Evolutionary conservation across 2,329 filamentous ascomycete species (phyloP).

Genomic region (Claviceps sp.): DNA sequence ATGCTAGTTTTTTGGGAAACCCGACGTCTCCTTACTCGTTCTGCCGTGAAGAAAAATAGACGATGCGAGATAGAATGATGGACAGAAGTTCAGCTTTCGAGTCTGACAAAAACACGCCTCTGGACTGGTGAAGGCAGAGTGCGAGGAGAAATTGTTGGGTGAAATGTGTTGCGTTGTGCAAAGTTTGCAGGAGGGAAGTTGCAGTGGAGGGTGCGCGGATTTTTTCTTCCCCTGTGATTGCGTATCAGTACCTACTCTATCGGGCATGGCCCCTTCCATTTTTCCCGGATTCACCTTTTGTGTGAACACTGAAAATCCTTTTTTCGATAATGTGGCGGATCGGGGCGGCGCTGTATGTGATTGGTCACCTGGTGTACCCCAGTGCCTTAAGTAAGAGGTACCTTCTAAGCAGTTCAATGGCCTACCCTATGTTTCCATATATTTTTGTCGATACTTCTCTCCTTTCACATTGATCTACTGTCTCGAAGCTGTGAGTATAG

Average conservation of each 20-base stretch:
- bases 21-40: neutral
- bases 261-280: slow-evolving; percentile 7
- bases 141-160: slow-evolving; percentile 1
- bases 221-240: slow-evolving; percentile 11
- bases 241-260: too few relatives aligned
- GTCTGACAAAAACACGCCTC: slow-evolving; percentile 7
- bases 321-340: neutral
- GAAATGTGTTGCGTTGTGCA: slow-evolving; percentile 5
- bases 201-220: slow-evolving; percentile 2
- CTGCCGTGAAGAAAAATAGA: neutral
- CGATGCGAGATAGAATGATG: neutral
- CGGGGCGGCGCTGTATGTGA: neutral
- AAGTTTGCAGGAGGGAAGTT: slow-evolving; percentile 15
- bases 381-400: neutral
- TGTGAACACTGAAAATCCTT: slow-evolving; percentile 4
- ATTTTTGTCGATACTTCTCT: too few relatives aligned
- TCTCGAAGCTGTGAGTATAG: too few relatives aligned
- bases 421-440: neutral
- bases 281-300: neutral
- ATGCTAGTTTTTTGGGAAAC: neutral
- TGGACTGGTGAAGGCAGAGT: slow-evolving; percentile 15
- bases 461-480: too few relatives aligned
- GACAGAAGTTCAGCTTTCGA: neutral
- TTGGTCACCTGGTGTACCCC: neutral
- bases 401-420: neutral